Evolutionary conservation across 2,329 filamentous ascomycete genomes (phyloP).

Genomic region (Aspergillus luchuensis): DNA sequence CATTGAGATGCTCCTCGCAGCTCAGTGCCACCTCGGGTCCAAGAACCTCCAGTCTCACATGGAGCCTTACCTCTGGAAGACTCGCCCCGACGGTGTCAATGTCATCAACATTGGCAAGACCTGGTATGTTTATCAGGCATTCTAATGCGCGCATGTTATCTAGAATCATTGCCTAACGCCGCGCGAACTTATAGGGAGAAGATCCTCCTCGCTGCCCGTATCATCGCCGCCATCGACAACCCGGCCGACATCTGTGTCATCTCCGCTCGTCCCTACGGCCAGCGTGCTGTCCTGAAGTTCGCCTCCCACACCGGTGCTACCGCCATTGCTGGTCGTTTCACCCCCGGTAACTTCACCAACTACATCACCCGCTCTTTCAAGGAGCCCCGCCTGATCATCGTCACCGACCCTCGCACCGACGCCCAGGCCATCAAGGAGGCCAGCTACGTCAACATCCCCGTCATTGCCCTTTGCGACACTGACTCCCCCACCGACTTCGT

Average conservation of each 20-base stretch:
- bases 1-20: conserved; percentile 98
- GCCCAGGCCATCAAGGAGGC: conserved; percentile 99
- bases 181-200: conserved; percentile 74
- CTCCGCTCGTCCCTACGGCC: conserved; percentile 98
- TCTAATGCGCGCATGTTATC: neutral
- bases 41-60: conserved; percentile 99
- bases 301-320: conserved; percentile 96
- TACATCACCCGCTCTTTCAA: conserved; percentile 99
- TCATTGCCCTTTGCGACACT: conserved; percentile 98
- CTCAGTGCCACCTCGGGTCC: conserved; percentile 93
- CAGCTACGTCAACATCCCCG: conserved; percentile 99
- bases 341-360: conserved; percentile 99
- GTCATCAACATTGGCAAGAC: conserved; percentile 99
- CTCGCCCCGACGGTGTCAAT: conserved; percentile 96
- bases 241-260: conserved; percentile 99
- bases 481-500: conserved; percentile 99
- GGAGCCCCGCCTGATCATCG: conserved; percentile 98
- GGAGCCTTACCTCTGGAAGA: conserved; percentile 99
- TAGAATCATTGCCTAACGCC: conserved; percentile 23
- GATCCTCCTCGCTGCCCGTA: conserved; percentile 96
- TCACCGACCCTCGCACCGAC: conserved; percentile 99
- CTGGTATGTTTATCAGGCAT: conserved; percentile 66
- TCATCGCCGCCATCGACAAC: conserved; percentile 99
- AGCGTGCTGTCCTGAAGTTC: conserved; percentile 99
- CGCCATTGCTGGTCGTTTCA: conserved; percentile 99